These are phyloP conservation scores for Pestalotiopsis sp. DNA, from an alignment of 2,329 filamentous ascomycete genomes.

Conservation along the genomic window DNA sequence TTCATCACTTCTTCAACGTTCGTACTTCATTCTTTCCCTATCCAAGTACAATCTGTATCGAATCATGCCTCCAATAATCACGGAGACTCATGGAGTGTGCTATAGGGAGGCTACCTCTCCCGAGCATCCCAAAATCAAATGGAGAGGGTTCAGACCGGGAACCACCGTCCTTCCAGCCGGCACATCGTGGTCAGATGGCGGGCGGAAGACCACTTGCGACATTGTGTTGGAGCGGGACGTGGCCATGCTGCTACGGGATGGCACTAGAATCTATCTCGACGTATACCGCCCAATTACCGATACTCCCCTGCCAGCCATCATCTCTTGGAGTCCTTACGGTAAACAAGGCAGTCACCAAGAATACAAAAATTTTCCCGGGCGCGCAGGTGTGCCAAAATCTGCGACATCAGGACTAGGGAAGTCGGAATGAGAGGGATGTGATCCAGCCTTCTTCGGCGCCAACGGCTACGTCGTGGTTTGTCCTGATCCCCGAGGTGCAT, in stretches of 20 bases:
- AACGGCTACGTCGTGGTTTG: conserved; percentile 37
- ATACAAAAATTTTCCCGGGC: no score
- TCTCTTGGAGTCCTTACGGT: neutral
- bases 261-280: neutral
- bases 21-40: no score
- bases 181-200: neutral
- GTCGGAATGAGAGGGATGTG: conserved; percentile 20
- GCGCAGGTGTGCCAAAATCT: no score
- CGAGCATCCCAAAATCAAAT: no score
- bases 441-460: conserved; percentile 30
- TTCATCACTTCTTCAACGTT: no score
- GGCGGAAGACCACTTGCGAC: neutral
- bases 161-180: neutral
- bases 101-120: no score
- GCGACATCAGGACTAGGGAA: no score
- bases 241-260: neutral
- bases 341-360: neutral
- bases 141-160: neutral
- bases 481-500: conserved; percentile 35
- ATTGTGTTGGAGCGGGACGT: neutral
- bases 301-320: neutral
- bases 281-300: neutral
- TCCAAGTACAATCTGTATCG: no score
- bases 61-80: no score
- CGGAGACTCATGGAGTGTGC: no score